A percentile compares a stretch with the other conserved stretches of the same genome.
phyloP scores from a whole-genome alignment of 768 basidiomycete genomes.

The Mycena sanguinolenta region DNA sequence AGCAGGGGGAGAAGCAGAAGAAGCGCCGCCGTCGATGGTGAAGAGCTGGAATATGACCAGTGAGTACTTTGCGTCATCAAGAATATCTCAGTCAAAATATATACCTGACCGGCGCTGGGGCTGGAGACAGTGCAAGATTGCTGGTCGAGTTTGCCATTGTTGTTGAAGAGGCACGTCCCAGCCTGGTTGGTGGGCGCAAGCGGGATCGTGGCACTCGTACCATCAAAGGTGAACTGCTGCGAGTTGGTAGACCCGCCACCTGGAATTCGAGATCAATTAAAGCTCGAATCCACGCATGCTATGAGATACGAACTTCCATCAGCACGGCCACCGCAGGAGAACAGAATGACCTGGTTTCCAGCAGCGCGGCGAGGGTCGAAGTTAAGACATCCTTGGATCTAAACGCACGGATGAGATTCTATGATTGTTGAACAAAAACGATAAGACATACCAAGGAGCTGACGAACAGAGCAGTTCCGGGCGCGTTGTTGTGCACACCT shows the following conservation, averaged over 20 bases:
- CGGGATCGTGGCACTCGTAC: conserved; percentile 14
- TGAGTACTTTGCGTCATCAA: not conserved
- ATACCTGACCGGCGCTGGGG: conserved; percentile 21
- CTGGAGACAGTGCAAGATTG: conserved; percentile 19
- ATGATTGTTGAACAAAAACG: not conserved
- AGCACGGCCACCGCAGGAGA: conserved; percentile 32
- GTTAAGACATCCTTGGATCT: conserved; percentile 43
- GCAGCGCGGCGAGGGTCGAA: conserved; percentile 39
- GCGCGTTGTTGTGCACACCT: conserved; percentile 36
- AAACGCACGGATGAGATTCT: not conserved
- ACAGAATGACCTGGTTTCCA: conserved; percentile 38
- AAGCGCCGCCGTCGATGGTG: conserved; percentile 30
- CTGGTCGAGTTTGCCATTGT: conserved; percentile 32
- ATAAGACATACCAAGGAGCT: conserved; percentile 17
- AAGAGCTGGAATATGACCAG: conserved; percentile 24
- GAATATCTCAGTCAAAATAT: not conserved
- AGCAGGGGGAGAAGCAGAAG: not conserved
- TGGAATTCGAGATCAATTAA: not conserved
- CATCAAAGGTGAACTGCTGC: conserved; percentile 37
- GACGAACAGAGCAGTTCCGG: conserved; percentile 38
- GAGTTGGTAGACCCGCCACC: conserved; percentile 36
- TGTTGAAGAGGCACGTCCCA: conserved; percentile 33
- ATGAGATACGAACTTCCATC: conserved; percentile 18
- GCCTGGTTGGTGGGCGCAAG: conserved; percentile 32
- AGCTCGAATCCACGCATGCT: not conserved